phyloP scores from a whole-genome alignment of 177 flowering plant species.

The Vitis hybrid region DNA sequence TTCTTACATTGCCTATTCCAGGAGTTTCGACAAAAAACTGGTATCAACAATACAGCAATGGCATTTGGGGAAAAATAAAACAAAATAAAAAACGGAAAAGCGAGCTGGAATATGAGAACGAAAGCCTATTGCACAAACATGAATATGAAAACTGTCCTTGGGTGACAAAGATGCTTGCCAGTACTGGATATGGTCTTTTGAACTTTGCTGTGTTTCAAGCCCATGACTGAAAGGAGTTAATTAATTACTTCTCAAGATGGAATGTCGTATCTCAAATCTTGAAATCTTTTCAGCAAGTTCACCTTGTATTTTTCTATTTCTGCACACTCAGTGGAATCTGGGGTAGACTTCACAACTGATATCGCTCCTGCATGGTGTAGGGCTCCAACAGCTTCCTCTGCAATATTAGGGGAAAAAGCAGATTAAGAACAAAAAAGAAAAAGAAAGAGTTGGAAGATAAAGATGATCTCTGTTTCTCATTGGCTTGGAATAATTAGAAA shows the following conservation, averaged over 20 bases:
- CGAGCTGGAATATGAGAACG: no score
- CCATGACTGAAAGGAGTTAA: neutral
- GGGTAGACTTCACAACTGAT: slow-evolving; percentile 50
- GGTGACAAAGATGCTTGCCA: neutral
- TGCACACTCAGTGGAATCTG: slow-evolving; percentile 47
- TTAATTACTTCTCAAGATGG: slow-evolving; percentile 11
- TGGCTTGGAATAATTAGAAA: neutral
- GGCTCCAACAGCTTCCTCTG: slow-evolving; percentile 63
- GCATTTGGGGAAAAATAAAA: no score
- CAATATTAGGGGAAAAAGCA: slow-evolving; percentile 6
- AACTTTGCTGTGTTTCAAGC: neutral
- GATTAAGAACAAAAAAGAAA: neutral
- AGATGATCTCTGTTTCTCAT: neutral
- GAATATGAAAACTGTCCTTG: no score
- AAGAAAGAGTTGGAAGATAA: neutral
- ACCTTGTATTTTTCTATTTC: slow-evolving; percentile 52
- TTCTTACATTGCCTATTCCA: no score
- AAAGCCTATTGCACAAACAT: no score
- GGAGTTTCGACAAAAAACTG: neutral
- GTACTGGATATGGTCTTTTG: neutral
- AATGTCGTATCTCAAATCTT: slow-evolving; percentile 43
- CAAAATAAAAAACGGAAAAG: no score
- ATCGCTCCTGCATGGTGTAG: slow-evolving; percentile 66
- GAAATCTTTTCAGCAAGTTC: slow-evolving; percentile 56
- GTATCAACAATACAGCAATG: neutral